Conservation (phyloP, 1,139 yeast species). For the Nakaseomyces sp. region DNA sequence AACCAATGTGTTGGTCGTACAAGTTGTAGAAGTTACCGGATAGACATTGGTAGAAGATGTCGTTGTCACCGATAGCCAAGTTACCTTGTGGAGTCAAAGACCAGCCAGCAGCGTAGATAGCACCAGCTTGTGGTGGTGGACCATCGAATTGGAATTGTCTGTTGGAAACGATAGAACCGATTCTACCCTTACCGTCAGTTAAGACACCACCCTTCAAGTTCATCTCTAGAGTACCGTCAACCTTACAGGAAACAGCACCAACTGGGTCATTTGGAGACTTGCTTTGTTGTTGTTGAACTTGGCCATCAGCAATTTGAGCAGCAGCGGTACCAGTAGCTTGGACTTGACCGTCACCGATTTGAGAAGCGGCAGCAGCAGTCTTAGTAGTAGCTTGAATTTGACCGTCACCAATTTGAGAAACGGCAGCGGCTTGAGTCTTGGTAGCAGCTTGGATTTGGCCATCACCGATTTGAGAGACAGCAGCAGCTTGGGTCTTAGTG, state of each 20-base stretch:
- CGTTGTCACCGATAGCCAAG: conserved; percentile 60
- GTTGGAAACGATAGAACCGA: conserved; percentile 78
- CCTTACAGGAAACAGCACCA: conserved; percentile 40
- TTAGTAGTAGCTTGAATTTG: conserved; percentile 20
- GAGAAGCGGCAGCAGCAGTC: conserved; percentile 34
- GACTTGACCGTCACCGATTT: conserved; percentile 35
- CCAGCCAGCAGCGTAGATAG: conserved; percentile 80
- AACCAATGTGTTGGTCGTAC: conserved; percentile 60
- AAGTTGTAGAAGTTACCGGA: conserved; percentile 78
- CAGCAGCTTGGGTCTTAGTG: conserved; percentile 39
- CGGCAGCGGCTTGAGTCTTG: conserved; percentile 33
- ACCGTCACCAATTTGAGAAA: conserved; percentile 7
- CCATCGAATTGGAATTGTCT: conserved; percentile 85
- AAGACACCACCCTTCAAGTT: conserved; percentile 45
- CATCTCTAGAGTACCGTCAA: conserved; percentile 46
- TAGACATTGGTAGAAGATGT: conserved; percentile 67
- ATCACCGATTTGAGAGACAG: conserved; percentile 39
- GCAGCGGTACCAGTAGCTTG: conserved; percentile 14
- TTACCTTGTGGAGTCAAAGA: conserved; percentile 50
- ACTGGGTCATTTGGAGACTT: conserved; percentile 30
- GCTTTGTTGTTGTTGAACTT: conserved; percentile 15
- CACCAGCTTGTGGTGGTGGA: conserved; percentile 83
- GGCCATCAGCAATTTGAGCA: conserved; percentile 30
- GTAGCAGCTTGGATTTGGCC: conserved; percentile 48
- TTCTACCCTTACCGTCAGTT: conserved; percentile 57